Conservation (phyloP, 306 rosid genomes). For the Sechiopsis laciniata region DNA sequence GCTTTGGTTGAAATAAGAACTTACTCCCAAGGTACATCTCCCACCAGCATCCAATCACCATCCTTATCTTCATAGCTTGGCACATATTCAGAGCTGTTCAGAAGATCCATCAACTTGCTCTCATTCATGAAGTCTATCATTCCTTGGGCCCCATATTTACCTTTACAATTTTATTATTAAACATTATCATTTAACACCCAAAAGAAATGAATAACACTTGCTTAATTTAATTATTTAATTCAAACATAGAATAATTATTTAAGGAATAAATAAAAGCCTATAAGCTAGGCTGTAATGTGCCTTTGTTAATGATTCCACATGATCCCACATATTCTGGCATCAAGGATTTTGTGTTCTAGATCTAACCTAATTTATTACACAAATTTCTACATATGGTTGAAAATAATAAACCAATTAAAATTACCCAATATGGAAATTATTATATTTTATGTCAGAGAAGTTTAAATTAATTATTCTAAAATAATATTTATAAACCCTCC, state of each 20-base stretch:
- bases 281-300: conserved; percentile 18
- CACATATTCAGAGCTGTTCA: conserved; percentile 94
- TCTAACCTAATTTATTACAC: conserved; percentile 16
- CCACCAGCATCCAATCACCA: conserved; percentile 99
- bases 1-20: conserved; percentile 28
- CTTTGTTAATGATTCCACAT: conserved; percentile 21
- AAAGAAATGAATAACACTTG: background rate
- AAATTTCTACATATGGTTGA: background rate
- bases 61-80: conserved; percentile 99
- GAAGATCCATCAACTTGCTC: conserved; percentile 98
- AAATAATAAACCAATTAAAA: background rate
- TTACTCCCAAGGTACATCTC: conserved; percentile 99
- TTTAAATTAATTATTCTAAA: background rate
- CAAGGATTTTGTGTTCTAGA: conserved; percentile 10
- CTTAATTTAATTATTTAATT: no score
- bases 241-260: background rate
- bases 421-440: background rate
- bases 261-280: background rate
- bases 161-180: conserved; percentile 36
- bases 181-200: background rate
- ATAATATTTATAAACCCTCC: background rate
- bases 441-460: background rate
- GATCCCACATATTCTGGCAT: conserved; percentile 24
- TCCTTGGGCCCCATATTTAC: conserved; percentile 91
- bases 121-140: conserved; percentile 99